phyloP scores from a whole-genome alignment of 2,329 filamentous ascomycete genomes.

The Scedosporium boydii region DNA sequence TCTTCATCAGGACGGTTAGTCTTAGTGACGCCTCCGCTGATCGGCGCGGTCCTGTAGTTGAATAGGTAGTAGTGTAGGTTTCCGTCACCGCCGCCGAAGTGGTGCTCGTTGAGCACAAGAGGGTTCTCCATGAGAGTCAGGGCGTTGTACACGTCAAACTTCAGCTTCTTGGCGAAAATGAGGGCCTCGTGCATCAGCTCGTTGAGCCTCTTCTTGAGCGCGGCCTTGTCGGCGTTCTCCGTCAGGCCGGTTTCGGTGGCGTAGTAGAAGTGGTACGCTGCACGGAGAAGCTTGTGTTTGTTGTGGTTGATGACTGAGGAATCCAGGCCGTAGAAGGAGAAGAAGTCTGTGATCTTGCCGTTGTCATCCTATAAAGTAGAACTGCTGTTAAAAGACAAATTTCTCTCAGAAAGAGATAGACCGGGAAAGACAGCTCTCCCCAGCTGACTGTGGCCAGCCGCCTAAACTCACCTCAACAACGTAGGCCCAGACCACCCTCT shows the following conservation, averaged over 20 bases:
- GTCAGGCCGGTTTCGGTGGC: constrained; percentile 70
- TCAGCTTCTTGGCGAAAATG: constrained; percentile 71
- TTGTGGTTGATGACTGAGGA: constrained; percentile 80
- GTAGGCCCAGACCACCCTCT: constrained; percentile 89
- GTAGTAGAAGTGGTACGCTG: constrained; percentile 97
- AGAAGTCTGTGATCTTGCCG: constrained; percentile 86
- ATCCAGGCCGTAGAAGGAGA: constrained; percentile 93
- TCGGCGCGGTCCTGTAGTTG: constrained; percentile 86
- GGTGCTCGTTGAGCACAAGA: constrained; percentile 85
- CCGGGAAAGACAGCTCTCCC: not conserved
- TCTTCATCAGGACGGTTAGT: constrained; percentile 70
- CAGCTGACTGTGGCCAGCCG: not conserved
- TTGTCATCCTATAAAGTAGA: constrained; percentile 37
- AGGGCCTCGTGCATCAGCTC: constrained; percentile 74
- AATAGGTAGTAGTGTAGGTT: constrained; percentile 96
- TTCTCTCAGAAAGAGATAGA: not conserved
- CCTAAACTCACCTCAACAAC: constrained; percentile 61
- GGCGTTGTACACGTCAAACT: constrained; percentile 96
- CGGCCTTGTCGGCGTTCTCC: constrained; percentile 39
- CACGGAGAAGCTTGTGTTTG: constrained; percentile 70
- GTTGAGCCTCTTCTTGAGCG: constrained; percentile 73
- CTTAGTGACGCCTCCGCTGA: constrained; percentile 74
- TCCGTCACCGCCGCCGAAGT: constrained; percentile 90
- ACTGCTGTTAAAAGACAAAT: constrained; percentile 4
- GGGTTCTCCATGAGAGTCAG: constrained; percentile 89